Percentiles rank a stretch among this genome's conserved stretches.
Conservation (phyloP, 2,329 filamentous ascomycete species). For the Didymella glomerata region DNA sequence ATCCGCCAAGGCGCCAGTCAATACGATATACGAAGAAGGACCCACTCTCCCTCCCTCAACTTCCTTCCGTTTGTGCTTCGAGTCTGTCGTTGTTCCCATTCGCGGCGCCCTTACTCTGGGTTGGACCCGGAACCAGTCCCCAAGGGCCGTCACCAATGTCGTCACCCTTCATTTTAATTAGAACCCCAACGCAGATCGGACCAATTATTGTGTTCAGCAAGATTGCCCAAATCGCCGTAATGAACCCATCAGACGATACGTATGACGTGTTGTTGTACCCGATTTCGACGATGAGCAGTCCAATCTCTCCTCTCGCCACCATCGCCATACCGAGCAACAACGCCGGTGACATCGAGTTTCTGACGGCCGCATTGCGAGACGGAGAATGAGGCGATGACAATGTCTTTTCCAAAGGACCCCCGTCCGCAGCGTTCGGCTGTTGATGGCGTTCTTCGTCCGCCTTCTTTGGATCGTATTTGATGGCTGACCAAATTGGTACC, state of each 20-base stretch:
- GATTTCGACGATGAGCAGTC: constrained; percentile 41
- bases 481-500: neutral
- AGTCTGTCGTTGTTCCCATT: neutral
- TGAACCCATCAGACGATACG: constrained; percentile 33
- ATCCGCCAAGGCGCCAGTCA: neutral
- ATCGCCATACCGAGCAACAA: constrained; percentile 36
- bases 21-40: neutral
- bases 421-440: neutral
- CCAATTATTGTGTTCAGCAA: constrained; percentile 37
- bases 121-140: constrained; percentile 22
- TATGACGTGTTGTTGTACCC: constrained; percentile 41
- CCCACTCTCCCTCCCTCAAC: neutral
- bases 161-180: constrained; percentile 34
- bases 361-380: constrained; percentile 16
- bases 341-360: constrained; percentile 15
- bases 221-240: constrained; percentile 39
- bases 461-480: neutral
- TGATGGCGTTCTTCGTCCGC: neutral
- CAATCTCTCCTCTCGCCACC: constrained; percentile 43
- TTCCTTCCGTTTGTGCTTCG: neutral
- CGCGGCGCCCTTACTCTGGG: neutral
- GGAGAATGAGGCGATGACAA: constrained; percentile 14
- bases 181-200: constrained; percentile 33
- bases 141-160: constrained; percentile 21
- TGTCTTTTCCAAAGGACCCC: constrained; percentile 1